phyloP scores from a whole-genome alignment of 2,329 filamentous ascomycete genomes.

The Tolypocladium cylindrosporum region DNA sequence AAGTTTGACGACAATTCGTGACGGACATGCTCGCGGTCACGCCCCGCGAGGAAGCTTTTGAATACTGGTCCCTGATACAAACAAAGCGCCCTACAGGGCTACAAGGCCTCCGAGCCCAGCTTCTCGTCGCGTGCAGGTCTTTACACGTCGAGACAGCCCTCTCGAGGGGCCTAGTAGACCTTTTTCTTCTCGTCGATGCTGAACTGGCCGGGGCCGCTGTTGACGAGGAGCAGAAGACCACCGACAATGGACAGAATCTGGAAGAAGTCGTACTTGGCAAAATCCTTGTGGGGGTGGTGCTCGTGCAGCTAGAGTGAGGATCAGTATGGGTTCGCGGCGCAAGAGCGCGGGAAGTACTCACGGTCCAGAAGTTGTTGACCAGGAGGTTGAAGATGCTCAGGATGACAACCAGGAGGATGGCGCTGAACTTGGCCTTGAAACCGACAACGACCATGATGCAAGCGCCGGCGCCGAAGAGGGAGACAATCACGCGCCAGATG shows the following conservation, averaged over 20 bases:
- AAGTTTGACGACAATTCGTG: conserved; percentile 2
- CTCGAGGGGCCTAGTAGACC: conserved; percentile 52
- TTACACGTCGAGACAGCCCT: not conserved
- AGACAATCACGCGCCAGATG: conserved; percentile 77
- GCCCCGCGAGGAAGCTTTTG: conserved; percentile 1
- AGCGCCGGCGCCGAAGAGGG: conserved; percentile 74
- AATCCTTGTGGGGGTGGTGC: conserved; percentile 98
- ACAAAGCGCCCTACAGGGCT: not conserved
- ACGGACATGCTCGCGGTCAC: conserved; percentile 5
- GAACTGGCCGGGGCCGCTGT: conserved; percentile 96
- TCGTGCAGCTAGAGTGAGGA: conserved; percentile 63
- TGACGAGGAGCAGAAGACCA: conserved; percentile 89
- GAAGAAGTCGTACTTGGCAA: conserved; percentile 99
- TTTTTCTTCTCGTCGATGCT: conserved; percentile 99
- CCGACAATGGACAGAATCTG: conserved; percentile 98
- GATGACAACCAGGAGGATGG: conserved; percentile 87
- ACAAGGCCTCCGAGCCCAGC: not conserved
- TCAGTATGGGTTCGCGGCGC: conserved; percentile 1
- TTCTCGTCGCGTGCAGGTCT: not conserved
- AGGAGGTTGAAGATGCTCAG: conserved; percentile 93
- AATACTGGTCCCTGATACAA: not conserved
- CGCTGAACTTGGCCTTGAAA: conserved; percentile 99
- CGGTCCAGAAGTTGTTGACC: conserved; percentile 99
- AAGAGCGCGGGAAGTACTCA: conserved; percentile 36
- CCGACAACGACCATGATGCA: conserved; percentile 98